Conservation (phyloP, 768 basidiomycete genomes). For the Pleurotus platypus region DNA sequence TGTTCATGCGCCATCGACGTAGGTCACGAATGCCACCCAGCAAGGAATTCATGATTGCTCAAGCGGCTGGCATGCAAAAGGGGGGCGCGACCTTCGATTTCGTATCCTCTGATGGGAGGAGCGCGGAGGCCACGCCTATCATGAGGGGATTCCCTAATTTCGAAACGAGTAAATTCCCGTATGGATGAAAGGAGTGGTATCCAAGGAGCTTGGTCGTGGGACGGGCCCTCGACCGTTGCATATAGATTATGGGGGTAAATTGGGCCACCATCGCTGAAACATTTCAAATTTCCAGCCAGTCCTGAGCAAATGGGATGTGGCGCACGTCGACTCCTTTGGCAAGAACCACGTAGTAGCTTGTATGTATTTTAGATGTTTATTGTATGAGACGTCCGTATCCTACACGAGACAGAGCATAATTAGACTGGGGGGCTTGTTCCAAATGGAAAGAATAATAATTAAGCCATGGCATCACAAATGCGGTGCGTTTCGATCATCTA, state of each 20-base stretch:
- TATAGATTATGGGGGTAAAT: not conserved
- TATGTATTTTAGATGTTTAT: slow-evolving; percentile 2
- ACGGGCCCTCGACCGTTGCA: not conserved
- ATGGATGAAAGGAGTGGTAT: not conserved
- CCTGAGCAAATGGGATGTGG: too few species aligned
- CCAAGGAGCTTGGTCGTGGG: not conserved
- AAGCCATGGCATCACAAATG: not conserved
- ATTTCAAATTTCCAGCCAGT: too few species aligned
- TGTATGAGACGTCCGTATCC: not conserved
- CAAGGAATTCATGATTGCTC: slow-evolving; percentile 46
- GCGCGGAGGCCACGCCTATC: not conserved
- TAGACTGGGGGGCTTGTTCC: too few species aligned
- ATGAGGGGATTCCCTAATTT: not conserved
- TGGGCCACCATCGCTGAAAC: not conserved
- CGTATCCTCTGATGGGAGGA: not conserved
- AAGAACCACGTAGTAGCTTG: not conserved
- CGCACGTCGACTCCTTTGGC: too few species aligned
- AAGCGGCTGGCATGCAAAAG: not conserved
- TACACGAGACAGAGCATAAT: too few species aligned
- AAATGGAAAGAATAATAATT: not conserved
- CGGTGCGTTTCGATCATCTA: too few species aligned
- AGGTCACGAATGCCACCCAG: slow-evolving; percentile 49
- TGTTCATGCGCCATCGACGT: slow-evolving; percentile 39
- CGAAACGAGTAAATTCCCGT: not conserved
- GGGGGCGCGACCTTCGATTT: not conserved